Evolutionary conservation across 2,329 filamentous ascomycete genomes (phyloP).

Genomic region (Ceratocystis papillata): DNA sequence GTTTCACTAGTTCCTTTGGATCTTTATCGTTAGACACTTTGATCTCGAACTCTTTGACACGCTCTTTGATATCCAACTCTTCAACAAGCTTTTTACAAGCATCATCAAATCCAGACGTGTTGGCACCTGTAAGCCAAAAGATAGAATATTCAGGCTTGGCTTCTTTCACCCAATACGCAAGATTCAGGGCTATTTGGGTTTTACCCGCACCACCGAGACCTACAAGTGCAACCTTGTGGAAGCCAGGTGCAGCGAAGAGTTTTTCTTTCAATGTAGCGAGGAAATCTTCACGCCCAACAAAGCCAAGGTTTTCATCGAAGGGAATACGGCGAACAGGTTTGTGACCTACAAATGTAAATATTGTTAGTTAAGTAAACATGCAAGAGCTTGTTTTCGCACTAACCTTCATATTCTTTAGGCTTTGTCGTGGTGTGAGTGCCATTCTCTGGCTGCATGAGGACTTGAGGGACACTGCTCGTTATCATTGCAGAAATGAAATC

Average conservation of each 20-base stretch:
- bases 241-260: background rate
- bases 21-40: background rate
- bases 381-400: background rate
- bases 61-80: background rate
- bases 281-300: background rate
- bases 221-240: background rate
- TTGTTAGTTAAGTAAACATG: background rate
- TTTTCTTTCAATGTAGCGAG: background rate
- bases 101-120: background rate
- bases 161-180: background rate
- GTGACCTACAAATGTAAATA: background rate
- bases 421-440: background rate
- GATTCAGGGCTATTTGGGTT: background rate
- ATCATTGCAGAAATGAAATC: background rate
- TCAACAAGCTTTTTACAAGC: background rate
- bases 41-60: too few relatives aligned
- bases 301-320: background rate
- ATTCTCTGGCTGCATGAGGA: too few relatives aligned
- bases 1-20: constrained; percentile 21
- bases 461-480: too few relatives aligned
- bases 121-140: constrained; percentile 5
- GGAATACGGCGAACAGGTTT: background rate
- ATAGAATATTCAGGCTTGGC: background rate
- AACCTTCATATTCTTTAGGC: background rate
- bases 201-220: background rate